These are phyloP conservation scores for Globisporangium irregulare DNA, from an alignment of 352 stramenopile genomes.

Conservation along the genomic window DNA sequence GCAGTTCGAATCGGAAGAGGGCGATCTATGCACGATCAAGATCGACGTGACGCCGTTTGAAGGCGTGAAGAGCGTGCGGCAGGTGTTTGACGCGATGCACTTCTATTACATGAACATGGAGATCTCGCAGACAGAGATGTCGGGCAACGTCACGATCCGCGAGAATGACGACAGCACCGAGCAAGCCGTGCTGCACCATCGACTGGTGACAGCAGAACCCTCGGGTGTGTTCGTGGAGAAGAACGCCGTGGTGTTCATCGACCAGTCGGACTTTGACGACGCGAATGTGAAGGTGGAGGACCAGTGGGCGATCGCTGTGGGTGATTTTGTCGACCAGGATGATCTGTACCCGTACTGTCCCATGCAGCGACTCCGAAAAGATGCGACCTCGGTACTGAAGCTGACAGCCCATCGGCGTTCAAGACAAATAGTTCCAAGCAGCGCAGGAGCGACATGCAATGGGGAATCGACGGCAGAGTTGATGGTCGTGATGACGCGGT, in stretches of 20 bases:
- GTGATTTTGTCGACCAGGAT: constrained; percentile 16
- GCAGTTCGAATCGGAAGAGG: constrained; percentile 33
- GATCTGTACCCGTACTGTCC: constrained; percentile 19
- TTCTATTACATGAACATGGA: constrained; percentile 46
- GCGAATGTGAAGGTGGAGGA: not conserved
- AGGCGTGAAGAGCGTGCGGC: constrained; percentile 28
- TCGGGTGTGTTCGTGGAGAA: constrained; percentile 3
- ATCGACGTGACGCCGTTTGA: constrained; percentile 44
- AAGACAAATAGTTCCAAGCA: not conserved
- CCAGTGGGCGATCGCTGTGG: constrained; percentile 2
- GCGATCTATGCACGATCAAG: constrained; percentile 41
- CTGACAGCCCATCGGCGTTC: not conserved
- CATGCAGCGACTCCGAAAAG: constrained; percentile 19
- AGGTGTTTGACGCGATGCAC: constrained; percentile 36
- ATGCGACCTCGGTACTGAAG: constrained; percentile 17
- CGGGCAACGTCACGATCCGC: constrained; percentile 12
- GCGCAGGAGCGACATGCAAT: too few species aligned
- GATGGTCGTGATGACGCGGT: constrained; percentile 12
- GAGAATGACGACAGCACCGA: constrained; percentile 18
- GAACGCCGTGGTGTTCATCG: constrained; percentile 11
- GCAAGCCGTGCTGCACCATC: constrained; percentile 6
- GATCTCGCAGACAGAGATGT: constrained; percentile 51
- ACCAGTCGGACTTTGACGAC: constrained; percentile 8
- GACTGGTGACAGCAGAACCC: not conserved
- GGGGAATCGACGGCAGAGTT: not conserved